phyloP scores from a whole-genome alignment of 2,329 filamentous ascomycete genomes.

The Aspergillus luchuensis region DNA sequence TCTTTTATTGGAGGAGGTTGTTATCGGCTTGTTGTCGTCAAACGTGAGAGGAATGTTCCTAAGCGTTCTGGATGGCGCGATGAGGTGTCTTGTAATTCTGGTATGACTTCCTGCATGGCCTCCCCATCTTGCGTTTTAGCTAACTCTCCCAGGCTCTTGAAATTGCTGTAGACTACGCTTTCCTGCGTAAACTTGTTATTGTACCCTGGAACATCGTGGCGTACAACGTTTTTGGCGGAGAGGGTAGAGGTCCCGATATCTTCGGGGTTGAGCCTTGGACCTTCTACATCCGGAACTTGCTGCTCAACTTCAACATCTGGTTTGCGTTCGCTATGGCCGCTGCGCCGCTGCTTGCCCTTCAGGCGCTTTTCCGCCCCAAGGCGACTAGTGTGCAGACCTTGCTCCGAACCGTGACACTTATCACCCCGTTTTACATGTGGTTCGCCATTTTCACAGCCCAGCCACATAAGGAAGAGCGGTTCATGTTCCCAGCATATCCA shows the following conservation, averaged over 20 bases:
- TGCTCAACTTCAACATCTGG: conserved; percentile 95
- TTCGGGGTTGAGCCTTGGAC: conserved; percentile 97
- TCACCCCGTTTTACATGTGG: conserved; percentile 92
- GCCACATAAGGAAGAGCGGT: conserved; percentile 95
- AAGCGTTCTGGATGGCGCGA: conserved; percentile 67
- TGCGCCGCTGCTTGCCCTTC: conserved; percentile 73
- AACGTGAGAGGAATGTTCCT: conserved; percentile 61
- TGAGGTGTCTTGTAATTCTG: conserved; percentile 68
- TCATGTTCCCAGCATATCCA: conserved; percentile 97
- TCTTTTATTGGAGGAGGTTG: conserved; percentile 75
- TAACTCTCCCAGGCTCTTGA: conserved; percentile 62
- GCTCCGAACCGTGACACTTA: conserved; percentile 74
- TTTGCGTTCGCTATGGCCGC: conserved; percentile 76
- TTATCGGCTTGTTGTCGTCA: conserved; percentile 57
- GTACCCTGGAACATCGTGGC: conserved; percentile 91
- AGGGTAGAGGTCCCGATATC: conserved; percentile 78
- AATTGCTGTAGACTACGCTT: conserved; percentile 73
- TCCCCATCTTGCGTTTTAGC: neutral
- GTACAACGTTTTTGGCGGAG: conserved; percentile 88
- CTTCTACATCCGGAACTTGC: conserved; percentile 89
- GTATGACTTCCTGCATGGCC: conserved; percentile 52
- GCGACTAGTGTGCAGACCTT: conserved; percentile 67
- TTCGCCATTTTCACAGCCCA: conserved; percentile 86
- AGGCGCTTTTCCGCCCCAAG: conserved; percentile 66
- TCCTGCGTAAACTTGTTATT: conserved; percentile 75